Conservation (phyloP, 2,329 filamentous ascomycete species). For the Fonsecaea pugnacius region DNA sequence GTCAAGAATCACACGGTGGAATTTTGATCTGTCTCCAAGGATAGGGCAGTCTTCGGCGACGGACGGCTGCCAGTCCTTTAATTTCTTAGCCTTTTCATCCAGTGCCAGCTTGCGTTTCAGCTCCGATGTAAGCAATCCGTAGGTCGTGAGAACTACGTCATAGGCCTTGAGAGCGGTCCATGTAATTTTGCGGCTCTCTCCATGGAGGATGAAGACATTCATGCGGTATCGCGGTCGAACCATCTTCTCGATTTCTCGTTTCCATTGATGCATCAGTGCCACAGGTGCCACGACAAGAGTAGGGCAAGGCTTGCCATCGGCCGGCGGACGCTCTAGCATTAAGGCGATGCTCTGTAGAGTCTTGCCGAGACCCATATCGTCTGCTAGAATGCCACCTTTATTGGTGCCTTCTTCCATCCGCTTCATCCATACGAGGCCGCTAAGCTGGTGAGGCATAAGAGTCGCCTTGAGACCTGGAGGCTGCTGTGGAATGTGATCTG, state of each 20-base stretch:
- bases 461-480: constrained; percentile 69
- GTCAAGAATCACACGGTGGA: constrained; percentile 74
- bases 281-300: constrained; percentile 84
- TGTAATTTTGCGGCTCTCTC: constrained; percentile 58
- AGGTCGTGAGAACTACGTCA: constrained; percentile 80
- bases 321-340: constrained; percentile 69
- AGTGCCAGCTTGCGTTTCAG: constrained; percentile 64
- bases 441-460: constrained; percentile 80
- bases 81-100: constrained; percentile 55
- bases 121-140: constrained; percentile 71
- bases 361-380: constrained; percentile 84
- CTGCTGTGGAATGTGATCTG: constrained; percentile 56
- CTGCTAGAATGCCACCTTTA: constrained; percentile 76
- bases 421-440: constrained; percentile 77
- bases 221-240: constrained; percentile 64
- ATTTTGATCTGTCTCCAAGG: constrained; percentile 63
- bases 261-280: constrained; percentile 81
- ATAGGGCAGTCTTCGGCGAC: constrained; percentile 56
- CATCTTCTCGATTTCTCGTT: constrained; percentile 75
- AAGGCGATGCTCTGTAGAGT: constrained; percentile 81
- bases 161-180: constrained; percentile 67
- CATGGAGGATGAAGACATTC: constrained; percentile 71
- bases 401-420: constrained; percentile 71
- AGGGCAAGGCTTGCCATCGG: constrained; percentile 65
- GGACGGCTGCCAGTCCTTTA: constrained; percentile 46